Percentiles rank a stretch among this genome's conserved stretches.
These are phyloP conservation scores for Chrysoporthe deuterocubensis DNA, from an alignment of 2,329 filamentous ascomycete genomes.

Conservation along the genomic window DNA sequence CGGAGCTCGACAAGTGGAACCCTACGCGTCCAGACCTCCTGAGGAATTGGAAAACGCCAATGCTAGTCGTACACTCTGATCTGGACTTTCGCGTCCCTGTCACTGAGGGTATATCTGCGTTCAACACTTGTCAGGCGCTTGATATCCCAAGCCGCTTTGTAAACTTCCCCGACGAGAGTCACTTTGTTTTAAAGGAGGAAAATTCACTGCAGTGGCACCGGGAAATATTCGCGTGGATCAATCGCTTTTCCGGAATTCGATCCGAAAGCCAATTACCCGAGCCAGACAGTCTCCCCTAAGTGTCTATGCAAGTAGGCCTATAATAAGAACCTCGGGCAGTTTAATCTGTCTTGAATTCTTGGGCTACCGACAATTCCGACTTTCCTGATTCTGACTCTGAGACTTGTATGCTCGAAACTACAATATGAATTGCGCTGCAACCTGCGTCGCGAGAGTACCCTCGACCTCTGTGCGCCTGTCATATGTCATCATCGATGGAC, in stretches of 20 bases:
- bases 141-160: conserved; percentile 71
- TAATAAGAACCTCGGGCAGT: too few relatives aligned
- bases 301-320: too few relatives aligned
- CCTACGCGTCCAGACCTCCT: conserved; percentile 51
- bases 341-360: too few relatives aligned
- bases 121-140: conserved; percentile 71
- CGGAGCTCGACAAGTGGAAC: conserved; percentile 55
- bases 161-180: conserved; percentile 74
- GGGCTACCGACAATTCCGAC: too few relatives aligned
- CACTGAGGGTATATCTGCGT: conserved; percentile 64
- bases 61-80: conserved; percentile 67
- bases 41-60: conserved; percentile 59
- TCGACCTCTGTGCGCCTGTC: too few relatives aligned
- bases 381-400: too few relatives aligned
- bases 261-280: not conserved
- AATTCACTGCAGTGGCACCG: conserved; percentile 71
- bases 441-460: too few relatives aligned
- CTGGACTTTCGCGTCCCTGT: conserved; percentile 62
- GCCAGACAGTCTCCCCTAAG: not conserved
- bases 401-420: too few relatives aligned
- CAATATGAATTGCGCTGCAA: too few relatives aligned
- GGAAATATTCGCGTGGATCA: conserved; percentile 69
- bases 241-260: conserved; percentile 42
- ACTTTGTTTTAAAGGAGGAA: conserved; percentile 70
- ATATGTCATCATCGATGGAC: too few relatives aligned